Conservation (phyloP, 768 basidiomycete species). For the Termitomyces sp. region DNA sequence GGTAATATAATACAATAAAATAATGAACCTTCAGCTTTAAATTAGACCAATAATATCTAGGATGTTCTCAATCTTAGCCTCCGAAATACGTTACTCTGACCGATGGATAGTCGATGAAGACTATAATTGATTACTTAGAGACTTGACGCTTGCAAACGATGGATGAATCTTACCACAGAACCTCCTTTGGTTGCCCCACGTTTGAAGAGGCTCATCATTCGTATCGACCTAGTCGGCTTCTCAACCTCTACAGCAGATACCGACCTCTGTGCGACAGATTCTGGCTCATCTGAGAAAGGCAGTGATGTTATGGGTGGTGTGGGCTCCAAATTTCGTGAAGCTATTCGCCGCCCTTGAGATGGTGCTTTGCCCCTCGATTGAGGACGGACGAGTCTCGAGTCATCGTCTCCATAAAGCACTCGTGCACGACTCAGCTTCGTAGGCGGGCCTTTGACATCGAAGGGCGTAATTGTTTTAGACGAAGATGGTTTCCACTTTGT, state of each 20-base stretch:
- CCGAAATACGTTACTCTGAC: neutral
- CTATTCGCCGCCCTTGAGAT: constrained; percentile 21
- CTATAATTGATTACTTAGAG: neutral
- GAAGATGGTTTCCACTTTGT: constrained; percentile 60
- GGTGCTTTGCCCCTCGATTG: constrained; percentile 10
- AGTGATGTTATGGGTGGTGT: constrained; percentile 23
- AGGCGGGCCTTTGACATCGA: constrained; percentile 24
- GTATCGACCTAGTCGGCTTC: constrained; percentile 13
- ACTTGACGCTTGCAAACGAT: neutral
- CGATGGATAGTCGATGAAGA: constrained; percentile 9
- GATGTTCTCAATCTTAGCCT: neutral
- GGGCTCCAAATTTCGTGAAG: constrained; percentile 22
- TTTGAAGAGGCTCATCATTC: constrained; percentile 29
- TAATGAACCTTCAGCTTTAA: neutral
- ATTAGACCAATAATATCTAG: constrained; percentile 4
- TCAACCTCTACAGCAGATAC: constrained; percentile 3
- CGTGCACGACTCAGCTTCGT: constrained; percentile 25
- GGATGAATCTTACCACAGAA: constrained; percentile 15
- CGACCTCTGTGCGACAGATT: constrained; percentile 19
- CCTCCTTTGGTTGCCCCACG: constrained; percentile 17
- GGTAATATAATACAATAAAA: neutral
- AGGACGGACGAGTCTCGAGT: constrained; percentile 7
- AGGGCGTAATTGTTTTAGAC: constrained; percentile 29
- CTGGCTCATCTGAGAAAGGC: constrained; percentile 38
- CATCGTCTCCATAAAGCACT: constrained; percentile 13